A percentile compares a stretch with the other conserved stretches of the same genome.
Evolutionary conservation across 306 rosid species (phyloP).

Genomic region (Gastrolobium bilobum): DNA sequence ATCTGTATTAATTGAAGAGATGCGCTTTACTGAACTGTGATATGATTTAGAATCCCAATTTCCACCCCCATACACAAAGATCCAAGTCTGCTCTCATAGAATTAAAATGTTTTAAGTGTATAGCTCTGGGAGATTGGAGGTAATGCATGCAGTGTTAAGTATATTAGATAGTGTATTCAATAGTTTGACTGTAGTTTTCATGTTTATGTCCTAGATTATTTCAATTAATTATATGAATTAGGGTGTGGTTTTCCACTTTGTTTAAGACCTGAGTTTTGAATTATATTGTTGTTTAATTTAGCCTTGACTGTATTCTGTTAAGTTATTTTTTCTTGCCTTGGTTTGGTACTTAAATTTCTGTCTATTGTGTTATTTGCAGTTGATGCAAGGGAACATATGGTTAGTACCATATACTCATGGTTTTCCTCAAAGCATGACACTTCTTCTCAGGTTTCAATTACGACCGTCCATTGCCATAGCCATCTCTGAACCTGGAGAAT

Average conservation of each 20-base stretch:
- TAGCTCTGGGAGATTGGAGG: conserved; percentile 25
- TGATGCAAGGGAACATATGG: conserved; percentile 99
- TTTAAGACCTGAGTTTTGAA: neutral
- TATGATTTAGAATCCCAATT: neutral
- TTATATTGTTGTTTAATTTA: conserved; percentile 1
- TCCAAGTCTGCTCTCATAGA: conserved; percentile 9
- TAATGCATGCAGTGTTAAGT: neutral
- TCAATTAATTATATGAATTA: conserved; percentile 26
- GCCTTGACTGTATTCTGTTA: conserved; percentile 6
- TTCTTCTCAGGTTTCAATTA: conserved; percentile 83
- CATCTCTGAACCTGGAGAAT: conserved; percentile 85
- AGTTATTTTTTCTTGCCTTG: conserved; percentile 3
- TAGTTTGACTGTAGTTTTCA: neutral
- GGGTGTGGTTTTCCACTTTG: conserved; percentile 7
- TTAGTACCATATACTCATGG: conserved; percentile 79
- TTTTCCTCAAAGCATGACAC: conserved; percentile 86
- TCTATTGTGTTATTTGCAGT: conserved; percentile 59
- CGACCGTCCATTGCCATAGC: conserved; percentile 76
- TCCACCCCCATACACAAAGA: neutral
- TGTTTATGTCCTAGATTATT: conserved; percentile 6
- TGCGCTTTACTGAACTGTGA: neutral
- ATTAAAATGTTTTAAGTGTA: conserved; percentile 33
- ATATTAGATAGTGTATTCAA: neutral
- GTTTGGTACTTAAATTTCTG: conserved; percentile 37
- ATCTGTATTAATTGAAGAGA: neutral